Base-by-base conservation (phyloP, 106 monocot genomes). In the Dioscorea zingiberensis region DNA sequence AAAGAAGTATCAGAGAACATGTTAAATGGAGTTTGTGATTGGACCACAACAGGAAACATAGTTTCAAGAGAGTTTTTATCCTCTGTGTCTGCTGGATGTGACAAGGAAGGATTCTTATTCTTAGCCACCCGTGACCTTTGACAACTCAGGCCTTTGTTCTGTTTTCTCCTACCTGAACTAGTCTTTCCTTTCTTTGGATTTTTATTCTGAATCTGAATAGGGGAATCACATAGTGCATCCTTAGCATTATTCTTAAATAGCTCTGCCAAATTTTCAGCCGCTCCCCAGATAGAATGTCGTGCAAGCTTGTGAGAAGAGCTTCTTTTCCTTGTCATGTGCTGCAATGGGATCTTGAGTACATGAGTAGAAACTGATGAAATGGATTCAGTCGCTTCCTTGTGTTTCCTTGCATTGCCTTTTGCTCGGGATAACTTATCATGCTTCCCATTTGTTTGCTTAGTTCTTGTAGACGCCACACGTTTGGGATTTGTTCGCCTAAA, bases 401-500 rank as follows among this genome's bases (percentile, higher is more conserved):
- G 13, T 64, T 66, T 85, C 64, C 72, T 71, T 49, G 59, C 19
- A 47, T 19, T 66, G 47, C 38, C 80, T 46, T 11, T 73, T 56
- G 28, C 27, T 75, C 19, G 58, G 58, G 22, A 53, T 61, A 61
- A 29, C 17, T 63, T 57, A 68, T 71, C 48, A 28, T 24, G 27
- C 28, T 69, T 78, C 47, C n/a, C 47, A 54, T 62, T 60, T 75
- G 28, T 57, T 48, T 64, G 45, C 48, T 19, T 67, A 32, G 27
- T 73, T 62, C 65, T 77, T 24, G 56, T 74, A 0, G 84, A 82
- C 27, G 85, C 87, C 55, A 66, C 77, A 25, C 87, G 79, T 68
- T 74, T 85, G 47, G 87, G 87, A 64, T 93, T 93, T 15, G 67
- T 63, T 14, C 92, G 87, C 47, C 79, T 87, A n/a, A 71, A 70